Base-by-base conservation (phyloP, 306 rosid genomes). In the Prinsepia uniflora region DNA sequence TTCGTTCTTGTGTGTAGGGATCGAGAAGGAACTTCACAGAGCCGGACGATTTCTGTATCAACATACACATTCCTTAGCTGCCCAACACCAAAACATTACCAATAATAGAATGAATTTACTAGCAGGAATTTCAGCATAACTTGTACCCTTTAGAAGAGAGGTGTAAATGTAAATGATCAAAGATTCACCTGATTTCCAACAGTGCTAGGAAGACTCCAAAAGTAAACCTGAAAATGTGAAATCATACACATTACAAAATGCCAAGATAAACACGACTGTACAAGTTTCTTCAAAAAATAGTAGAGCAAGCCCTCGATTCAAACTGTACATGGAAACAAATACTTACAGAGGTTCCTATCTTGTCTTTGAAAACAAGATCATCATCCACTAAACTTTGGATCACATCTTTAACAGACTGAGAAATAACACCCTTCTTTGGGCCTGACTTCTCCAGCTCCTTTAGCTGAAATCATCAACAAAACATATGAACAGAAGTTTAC, bases 291-390 rank as follows among this genome's bases (percentile, higher is more conserved):
- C 72, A 10, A 49, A 1, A 2, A 67, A 50, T 30, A 30, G 36
- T 30, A 3, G 36, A 15, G 8, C 1, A 60, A 12, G 42, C 63
- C 63, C 30, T 24, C 45, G 3, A 13, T 69, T 58, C 63, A 41
- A 70, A 34, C 39, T 55, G 46, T 62, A 65, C 3, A 30, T n/a
- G 22, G 13, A 45, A 68, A 74, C 59, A 70, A 42, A 17, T 45
- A 88, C 98, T 94, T 75, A 90, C 98, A 52, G 98, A 94, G 67
- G 98, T 90, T 83, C 98, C 97, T 55, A 94, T 94, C 89, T 94
- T 94, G 77, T 94, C 98, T 73, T 83, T 94, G 36, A 72, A 89
- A 81, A 87, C 98, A 63, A 94, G 95, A 78, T 94, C 98, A 76
- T 94, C 98, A 78, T 94, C 98, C 77, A 94, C 96, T 71, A 89